Evolutionary conservation across 1,139 yeast species (phyloP).

Genomic region (Geotrichum aggregatum): DNA sequence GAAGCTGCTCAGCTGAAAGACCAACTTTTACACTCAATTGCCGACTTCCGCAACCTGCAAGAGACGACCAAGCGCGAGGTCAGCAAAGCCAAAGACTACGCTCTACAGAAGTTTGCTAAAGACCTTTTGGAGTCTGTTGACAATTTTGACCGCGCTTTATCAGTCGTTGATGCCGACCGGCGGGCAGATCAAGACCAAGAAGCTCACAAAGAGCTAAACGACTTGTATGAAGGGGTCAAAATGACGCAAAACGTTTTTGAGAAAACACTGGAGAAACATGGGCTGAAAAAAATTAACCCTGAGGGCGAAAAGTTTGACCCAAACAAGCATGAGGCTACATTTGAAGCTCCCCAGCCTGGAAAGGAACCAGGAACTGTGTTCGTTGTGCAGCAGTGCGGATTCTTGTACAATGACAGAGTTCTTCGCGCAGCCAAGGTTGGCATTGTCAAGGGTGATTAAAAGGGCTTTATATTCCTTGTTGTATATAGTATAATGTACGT

Average conservation of each 20-base stretch:
- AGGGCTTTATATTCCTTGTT: not conserved
- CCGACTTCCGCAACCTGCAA: conserved; percentile 91
- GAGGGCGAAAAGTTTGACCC: conserved; percentile 84
- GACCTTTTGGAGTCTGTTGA: conserved; percentile 88
- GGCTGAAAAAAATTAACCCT: conserved; percentile 77
- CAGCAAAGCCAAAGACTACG: conserved; percentile 84
- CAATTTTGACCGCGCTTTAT: conserved; percentile 82
- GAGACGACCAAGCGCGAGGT: conserved; percentile 84
- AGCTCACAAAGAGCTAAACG: conserved; percentile 56
- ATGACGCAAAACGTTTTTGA: conserved; percentile 88
- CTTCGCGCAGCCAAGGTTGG: conserved; percentile 97
- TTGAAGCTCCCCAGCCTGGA: conserved; percentile 81
- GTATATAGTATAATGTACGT: too few relatives aligned
- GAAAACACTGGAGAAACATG: conserved; percentile 77
- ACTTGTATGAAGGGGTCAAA: conserved; percentile 81
- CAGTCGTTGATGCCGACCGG: conserved; percentile 62
- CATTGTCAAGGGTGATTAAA: conserved; percentile 56
- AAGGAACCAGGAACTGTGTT: conserved; percentile 91
- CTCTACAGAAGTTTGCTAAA: conserved; percentile 87
- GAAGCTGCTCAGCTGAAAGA: conserved; percentile 80
- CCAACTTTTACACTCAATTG: conserved; percentile 75
- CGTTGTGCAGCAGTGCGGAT: conserved; percentile 90
- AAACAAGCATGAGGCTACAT: conserved; percentile 87
- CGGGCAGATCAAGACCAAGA: conserved; percentile 33
- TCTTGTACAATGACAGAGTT: conserved; percentile 78